phyloP scores from a whole-genome alignment of 345 rosid genomes.

The Eucalyptus curtisii region DNA sequence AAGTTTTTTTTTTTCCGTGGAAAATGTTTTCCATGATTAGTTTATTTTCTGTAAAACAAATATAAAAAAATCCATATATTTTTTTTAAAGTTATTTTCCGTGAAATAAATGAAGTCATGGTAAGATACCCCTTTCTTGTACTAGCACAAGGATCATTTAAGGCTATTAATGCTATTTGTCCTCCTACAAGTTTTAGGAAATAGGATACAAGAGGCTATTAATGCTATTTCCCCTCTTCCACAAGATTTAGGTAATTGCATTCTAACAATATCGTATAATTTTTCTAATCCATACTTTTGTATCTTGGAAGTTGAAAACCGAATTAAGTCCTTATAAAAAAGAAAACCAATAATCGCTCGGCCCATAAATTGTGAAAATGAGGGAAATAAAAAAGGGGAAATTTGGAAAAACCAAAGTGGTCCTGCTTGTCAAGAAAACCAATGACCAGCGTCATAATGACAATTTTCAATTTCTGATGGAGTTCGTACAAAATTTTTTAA shows the following conservation, averaged over 20 bases:
- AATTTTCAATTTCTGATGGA: neutral
- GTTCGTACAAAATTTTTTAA: neutral
- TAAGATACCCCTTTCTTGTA: neutral
- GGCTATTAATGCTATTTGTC: neutral
- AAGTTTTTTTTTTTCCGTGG: too few relatives aligned
- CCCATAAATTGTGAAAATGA: neutral
- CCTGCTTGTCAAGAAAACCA: neutral
- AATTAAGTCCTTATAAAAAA: neutral
- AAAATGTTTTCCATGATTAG: too few relatives aligned
- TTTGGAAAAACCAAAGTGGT: neutral
- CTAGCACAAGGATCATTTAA: neutral
- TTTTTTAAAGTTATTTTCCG: too few relatives aligned
- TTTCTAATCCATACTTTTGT: neutral
- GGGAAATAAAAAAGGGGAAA: neutral
- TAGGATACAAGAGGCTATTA: neutral
- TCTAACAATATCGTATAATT: neutral
- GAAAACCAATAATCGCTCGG: neutral
- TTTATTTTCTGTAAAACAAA: too few relatives aligned
- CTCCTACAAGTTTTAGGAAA: neutral
- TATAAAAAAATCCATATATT: fast-evolving
- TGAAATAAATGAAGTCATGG: neutral
- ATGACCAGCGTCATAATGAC: neutral
- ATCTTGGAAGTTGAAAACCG: neutral
- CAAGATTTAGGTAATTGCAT: neutral
- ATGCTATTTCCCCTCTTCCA: neutral